These are phyloP conservation scores for Taphrina sp. DNA, from an alignment of 1,139 yeast species.

Conservation along the genomic window DNA sequence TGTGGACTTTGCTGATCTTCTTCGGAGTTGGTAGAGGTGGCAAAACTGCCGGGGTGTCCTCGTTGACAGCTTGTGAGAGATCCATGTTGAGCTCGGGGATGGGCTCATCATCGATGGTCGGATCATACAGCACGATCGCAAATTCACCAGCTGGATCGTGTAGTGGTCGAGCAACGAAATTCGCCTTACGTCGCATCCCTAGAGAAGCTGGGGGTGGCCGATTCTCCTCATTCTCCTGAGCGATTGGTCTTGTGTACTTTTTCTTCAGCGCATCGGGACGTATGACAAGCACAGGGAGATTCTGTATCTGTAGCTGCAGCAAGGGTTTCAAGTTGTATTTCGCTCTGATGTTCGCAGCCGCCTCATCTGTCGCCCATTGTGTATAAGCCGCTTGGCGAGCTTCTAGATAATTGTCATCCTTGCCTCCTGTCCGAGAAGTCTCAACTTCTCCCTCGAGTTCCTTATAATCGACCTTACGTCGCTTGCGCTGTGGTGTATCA, in stretches of 20 bases:
- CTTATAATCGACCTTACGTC: conserved; percentile 35
- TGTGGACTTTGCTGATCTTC: conserved; percentile 47
- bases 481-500: conserved; percentile 34
- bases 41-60: conserved; percentile 2
- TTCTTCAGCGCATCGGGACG: conserved; percentile 18
- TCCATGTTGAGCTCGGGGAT: conserved; percentile 20
- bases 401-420: conserved; percentile 11
- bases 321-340: conserved; percentile 28
- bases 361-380: conserved; percentile 23
- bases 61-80: conserved; percentile 26
- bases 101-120: conserved; percentile 65
- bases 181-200: conserved; percentile 71
- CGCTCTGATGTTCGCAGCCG: conserved; percentile 29
- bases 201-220: conserved; percentile 60
- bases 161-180: conserved; percentile 78
- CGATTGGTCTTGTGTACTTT: conserved; percentile 16
- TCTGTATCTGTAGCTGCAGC: conserved; percentile 8
- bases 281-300: conserved; percentile 1
- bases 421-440: conserved; percentile 2
- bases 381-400: conserved; percentile 26
- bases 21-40: conserved; percentile 1
- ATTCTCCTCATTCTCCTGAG: conserved; percentile 19
- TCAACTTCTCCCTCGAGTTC: conserved; percentile 33
- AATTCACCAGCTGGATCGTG: conserved; percentile 92
- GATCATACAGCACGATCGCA: conserved; percentile 93